These are phyloP conservation scores for Boletus pseudopeckii DNA, from an alignment of 768 basidiomycete genomes.

Conservation along the genomic window DNA sequence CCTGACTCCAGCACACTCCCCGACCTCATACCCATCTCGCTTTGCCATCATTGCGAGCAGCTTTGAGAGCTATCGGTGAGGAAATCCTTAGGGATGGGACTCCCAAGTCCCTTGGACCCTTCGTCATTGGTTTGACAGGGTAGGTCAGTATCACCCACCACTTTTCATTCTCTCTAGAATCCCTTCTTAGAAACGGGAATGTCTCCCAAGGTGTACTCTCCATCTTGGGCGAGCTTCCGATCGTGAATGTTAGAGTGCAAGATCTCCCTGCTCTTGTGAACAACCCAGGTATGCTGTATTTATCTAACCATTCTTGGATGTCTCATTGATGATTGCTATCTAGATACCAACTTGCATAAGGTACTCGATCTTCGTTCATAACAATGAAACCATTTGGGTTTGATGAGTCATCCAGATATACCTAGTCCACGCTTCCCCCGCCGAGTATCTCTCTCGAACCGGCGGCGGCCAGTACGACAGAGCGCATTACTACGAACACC, in stretches of 20 bases:
- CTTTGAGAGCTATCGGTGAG: slow-evolving; percentile 56
- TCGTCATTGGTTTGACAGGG: slow-evolving; percentile 84
- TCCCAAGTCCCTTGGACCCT: slow-evolving; percentile 65
- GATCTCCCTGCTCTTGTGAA: slow-evolving; percentile 57
- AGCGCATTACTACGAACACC: slow-evolving; percentile 68
- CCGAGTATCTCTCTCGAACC: slow-evolving; percentile 63
- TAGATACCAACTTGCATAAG: slow-evolving; percentile 59
- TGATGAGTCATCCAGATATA: slow-evolving; percentile 51
- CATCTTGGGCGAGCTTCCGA: slow-evolving; percentile 69
- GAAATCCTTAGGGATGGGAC: slow-evolving; percentile 56
- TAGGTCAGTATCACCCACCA: slow-evolving; percentile 29
- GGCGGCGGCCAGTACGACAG: slow-evolving; percentile 61
- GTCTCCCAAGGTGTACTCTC: slow-evolving; percentile 76
- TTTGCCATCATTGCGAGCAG: slow-evolving; percentile 46
- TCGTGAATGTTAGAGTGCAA: slow-evolving; percentile 50
- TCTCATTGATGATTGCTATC: not conserved
- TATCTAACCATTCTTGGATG: not conserved
- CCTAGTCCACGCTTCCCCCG: slow-evolving; percentile 64
- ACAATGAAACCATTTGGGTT: not conserved
- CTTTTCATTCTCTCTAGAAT: not conserved
- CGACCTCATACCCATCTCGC: slow-evolving; percentile 73
- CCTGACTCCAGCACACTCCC: slow-evolving; percentile 52
- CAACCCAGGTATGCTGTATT: slow-evolving; percentile 42
- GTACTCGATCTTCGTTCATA: slow-evolving; percentile 26
- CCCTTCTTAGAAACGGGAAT: slow-evolving; percentile 60